Base-by-base conservation (phyloP, 2,329 filamentous ascomycete genomes). In the Dothistroma pini region DNA sequence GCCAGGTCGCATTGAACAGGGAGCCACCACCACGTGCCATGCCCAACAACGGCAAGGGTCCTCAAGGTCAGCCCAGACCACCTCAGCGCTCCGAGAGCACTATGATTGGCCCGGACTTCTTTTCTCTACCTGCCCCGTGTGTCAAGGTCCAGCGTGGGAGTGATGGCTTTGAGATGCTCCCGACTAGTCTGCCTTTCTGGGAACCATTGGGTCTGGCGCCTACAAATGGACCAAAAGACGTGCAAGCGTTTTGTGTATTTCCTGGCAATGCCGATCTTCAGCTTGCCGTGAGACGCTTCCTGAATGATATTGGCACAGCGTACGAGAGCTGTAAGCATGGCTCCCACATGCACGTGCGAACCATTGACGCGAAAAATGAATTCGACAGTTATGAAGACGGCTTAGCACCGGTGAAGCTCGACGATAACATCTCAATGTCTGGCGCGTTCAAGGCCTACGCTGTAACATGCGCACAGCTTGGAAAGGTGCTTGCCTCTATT, bases 281-380 rank as follows among this genome's bases (percentile, higher is more conserved):
- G 41, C 83, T 86, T 49, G 83, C 84, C 54, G 83, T 86, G 6
- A 77, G 81, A 14, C 80, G 79, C 0, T 93, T 95, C 69, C 75
- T 93, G 25, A 81, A 86, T 49, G 85, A 88, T 57, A 79, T 91
- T 64, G 84, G 86, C 63, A 86, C 85, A 63, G 82, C 86, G 1
- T 95, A 93, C 71, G 90, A 93, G 70, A 85, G 84, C 10, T 81
- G 89, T 58, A 89, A 89, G 67, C 77, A 96, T 2, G 91, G 91
- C 29, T 64, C 67, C 4, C 69, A 71, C 55, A 53, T 78, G 1
- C 88, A 93, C 50, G 74, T 76, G 7, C 69, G 76, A 34, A 74
- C 74, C 2, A 75, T 77, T 54, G 72, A 74, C 41, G 76, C 76
- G 19, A 58, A 63, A n/a, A 57, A 64, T 29, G 62, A 61, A n/a